Evolutionary conservation across 148 eudicot genomes (phyloP).

Genomic region (Gaultheria prostrata): DNA sequence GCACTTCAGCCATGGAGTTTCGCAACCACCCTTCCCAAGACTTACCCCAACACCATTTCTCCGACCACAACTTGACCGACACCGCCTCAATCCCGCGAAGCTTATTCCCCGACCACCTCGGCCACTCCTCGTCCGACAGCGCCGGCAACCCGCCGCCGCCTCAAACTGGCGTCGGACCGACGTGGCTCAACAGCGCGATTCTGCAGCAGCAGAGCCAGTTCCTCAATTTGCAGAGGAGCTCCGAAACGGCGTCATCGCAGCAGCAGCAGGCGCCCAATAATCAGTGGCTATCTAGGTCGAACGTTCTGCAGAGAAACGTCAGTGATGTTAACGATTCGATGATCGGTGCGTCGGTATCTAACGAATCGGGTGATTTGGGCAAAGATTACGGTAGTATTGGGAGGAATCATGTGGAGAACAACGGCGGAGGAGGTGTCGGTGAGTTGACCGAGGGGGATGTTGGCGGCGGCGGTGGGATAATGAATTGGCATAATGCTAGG

Average conservation of each 20-base stretch:
- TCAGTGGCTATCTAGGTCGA: conserved; percentile 35
- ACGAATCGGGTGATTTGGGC: conserved; percentile 16
- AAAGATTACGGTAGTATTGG: neutral
- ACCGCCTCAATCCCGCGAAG: conserved; percentile 21
- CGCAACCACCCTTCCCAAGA: conserved; percentile 35
- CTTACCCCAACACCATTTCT: conserved; percentile 34
- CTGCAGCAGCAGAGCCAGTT: conserved; percentile 26
- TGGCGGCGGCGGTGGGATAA: conserved; percentile 16
- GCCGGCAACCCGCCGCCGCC: conserved; percentile 5
- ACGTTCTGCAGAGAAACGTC: conserved; percentile 16
- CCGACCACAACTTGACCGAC: conserved; percentile 25
- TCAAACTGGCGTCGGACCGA: conserved; percentile 15
- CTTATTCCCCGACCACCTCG: conserved; percentile 21
- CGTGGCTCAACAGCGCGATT: conserved; percentile 37
- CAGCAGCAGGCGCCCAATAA: conserved; percentile 16
- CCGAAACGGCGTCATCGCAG: conserved; percentile 12
- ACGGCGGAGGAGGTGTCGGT: conserved; percentile 18
- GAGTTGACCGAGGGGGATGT: conserved; percentile 19
- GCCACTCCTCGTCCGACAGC: conserved; percentile 15
- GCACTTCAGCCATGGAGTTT: conserved; percentile 29
- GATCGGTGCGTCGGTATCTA: conserved; percentile 17
- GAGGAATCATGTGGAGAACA: conserved; percentile 20
- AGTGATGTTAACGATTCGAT: conserved; percentile 29
- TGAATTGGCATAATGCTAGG: conserved; percentile 49
- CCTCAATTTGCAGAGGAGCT: conserved; percentile 25